Conservation (phyloP, 768 basidiomycete species). For the Macrolepiota albuminosa region DNA sequence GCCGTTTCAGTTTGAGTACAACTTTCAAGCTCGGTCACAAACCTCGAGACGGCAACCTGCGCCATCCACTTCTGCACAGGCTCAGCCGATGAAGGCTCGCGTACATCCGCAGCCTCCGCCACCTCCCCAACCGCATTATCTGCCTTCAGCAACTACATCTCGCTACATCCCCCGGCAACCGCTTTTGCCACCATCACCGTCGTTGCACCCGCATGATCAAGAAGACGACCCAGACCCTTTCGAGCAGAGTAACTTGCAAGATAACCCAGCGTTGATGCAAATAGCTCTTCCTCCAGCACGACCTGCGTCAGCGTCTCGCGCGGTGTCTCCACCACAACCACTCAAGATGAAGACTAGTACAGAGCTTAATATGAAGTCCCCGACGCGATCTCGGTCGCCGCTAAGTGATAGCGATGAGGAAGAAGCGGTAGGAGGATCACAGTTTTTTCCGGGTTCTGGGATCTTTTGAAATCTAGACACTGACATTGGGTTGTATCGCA, state of each 20-base stretch:
- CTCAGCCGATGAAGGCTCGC: conserved; percentile 9
- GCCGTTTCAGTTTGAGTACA: conserved; percentile 29
- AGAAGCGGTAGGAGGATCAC: conserved; percentile 24
- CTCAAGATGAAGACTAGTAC: conserved; percentile 30
- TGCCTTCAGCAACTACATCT: conserved; percentile 18
- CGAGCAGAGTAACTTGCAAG: conserved; percentile 29
- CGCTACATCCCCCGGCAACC: conserved; percentile 25
- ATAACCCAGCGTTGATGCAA: conserved; percentile 15
- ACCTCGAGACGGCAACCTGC: conserved; percentile 6
- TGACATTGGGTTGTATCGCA: not conserved
- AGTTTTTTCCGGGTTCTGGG: conserved; percentile 35
- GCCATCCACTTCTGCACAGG: conserved; percentile 1
- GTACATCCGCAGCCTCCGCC: conserved; percentile 3
- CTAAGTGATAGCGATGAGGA: conserved; percentile 18
- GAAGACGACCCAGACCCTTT: conserved; percentile 41
- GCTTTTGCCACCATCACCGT: conserved; percentile 18
- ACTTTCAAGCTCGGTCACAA: conserved; percentile 14
- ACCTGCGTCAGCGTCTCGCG: conserved; percentile 7
- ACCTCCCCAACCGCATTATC: conserved; percentile 16
- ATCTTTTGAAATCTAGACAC: conserved; percentile 21
- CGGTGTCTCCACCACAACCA: conserved; percentile 4
- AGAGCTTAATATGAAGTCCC: conserved; percentile 39
- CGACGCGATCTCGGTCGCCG: conserved; percentile 20
- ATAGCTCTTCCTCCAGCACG: conserved; percentile 10
- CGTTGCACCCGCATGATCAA: conserved; percentile 14